These are phyloP conservation scores for Rhodosporidiobolus odoratus DNA, from an alignment of 768 basidiomycete genomes.

Conservation along the genomic window DNA sequence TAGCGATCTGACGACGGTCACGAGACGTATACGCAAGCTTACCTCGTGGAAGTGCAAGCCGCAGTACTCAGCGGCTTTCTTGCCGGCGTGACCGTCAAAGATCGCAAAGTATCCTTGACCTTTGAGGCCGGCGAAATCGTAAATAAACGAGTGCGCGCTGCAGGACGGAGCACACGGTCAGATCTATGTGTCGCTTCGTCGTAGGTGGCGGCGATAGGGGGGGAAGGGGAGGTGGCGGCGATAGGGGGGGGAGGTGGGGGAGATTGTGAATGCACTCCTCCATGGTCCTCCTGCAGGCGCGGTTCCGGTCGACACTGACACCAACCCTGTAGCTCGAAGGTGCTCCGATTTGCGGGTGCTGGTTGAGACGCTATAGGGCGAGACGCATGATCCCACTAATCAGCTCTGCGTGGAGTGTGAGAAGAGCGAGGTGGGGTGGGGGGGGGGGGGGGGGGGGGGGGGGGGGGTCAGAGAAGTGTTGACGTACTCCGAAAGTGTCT, in stretches of 20 bases:
- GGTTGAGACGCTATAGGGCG: conserved; percentile 57
- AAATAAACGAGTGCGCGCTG: conserved; percentile 72
- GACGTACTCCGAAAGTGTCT: conserved; percentile 29
- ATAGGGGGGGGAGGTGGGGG: too few relatives aligned
- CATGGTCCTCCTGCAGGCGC: conserved; percentile 83
- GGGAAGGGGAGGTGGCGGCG: too few relatives aligned
- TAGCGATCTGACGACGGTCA: background rate
- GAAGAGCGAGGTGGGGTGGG: background rate
- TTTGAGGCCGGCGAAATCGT: conserved; percentile 75
- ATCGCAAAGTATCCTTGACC: conserved; percentile 98
- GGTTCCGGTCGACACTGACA: conserved; percentile 68
- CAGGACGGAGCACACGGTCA: background rate
- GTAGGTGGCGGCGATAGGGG: too few relatives aligned
- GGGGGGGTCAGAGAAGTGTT: background rate
- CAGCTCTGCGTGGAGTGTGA: background rate
- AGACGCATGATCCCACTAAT: too few relatives aligned
- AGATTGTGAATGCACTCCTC: conserved; percentile 62
- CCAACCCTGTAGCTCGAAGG: conserved; percentile 59
- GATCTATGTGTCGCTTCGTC: background rate
- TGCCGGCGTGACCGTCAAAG: conserved; percentile 97
- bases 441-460: background rate
- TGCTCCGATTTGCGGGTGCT: conserved; percentile 58
- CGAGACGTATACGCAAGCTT: conserved; percentile 14
- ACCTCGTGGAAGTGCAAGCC: conserved; percentile 91
- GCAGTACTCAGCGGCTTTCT: conserved; percentile 98